Conservation (phyloP, 2,329 filamentous ascomycete species). For the Aspergillus fumigatiaffinis region DNA sequence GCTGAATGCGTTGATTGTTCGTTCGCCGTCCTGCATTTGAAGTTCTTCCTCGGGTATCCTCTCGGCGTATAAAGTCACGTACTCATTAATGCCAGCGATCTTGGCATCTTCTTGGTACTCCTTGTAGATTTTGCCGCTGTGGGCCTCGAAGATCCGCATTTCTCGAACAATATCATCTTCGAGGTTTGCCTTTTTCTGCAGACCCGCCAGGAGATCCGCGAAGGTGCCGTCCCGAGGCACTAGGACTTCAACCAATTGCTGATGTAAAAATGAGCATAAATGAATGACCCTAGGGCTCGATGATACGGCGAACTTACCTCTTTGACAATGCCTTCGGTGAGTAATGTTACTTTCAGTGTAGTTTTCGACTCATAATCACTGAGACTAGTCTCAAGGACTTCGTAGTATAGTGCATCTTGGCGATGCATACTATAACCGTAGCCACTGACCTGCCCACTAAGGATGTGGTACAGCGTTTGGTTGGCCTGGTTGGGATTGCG, state of each 20-base stretch:
- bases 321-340: slow-evolving; percentile 87
- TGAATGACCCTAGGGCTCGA: neutral
- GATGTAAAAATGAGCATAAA: slow-evolving; percentile 16
- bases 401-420: slow-evolving; percentile 79
- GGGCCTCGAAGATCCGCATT: slow-evolving; percentile 78
- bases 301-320: slow-evolving; percentile 55
- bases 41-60: slow-evolving; percentile 68
- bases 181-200: slow-evolving; percentile 78
- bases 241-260: slow-evolving; percentile 77
- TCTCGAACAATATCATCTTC: slow-evolving; percentile 69
- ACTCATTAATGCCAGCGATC: slow-evolving; percentile 83
- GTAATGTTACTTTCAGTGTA: slow-evolving; percentile 73
- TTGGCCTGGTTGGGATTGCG: slow-evolving; percentile 64
- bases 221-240: slow-evolving; percentile 82
- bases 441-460: slow-evolving; percentile 68
- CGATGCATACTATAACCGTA: slow-evolving; percentile 67
- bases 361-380: slow-evolving; percentile 93
- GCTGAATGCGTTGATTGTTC: slow-evolving; percentile 77
- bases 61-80: slow-evolving; percentile 76
- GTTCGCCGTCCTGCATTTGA: slow-evolving; percentile 59
- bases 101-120: slow-evolving; percentile 66
- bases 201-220: slow-evolving; percentile 68
- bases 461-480: slow-evolving; percentile 71
- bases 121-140: slow-evolving; percentile 78
- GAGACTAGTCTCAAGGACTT: slow-evolving; percentile 89